These are phyloP conservation scores for Pulicaria dysenterica DNA, from an alignment of 129 eudicot species.

Conservation along the genomic window DNA sequence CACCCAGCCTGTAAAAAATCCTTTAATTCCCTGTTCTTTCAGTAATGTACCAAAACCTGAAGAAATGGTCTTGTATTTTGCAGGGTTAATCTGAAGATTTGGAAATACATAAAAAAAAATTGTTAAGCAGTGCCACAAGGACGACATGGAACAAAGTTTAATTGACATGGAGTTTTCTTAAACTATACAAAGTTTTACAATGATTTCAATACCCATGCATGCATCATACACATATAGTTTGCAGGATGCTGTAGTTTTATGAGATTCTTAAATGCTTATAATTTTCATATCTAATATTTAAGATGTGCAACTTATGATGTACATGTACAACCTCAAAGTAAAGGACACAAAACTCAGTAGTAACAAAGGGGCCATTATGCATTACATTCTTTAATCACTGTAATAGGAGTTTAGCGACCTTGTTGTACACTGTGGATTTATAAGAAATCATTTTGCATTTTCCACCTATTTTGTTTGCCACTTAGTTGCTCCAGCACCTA, in stretches of 20 bases:
- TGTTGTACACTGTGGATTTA: not conserved
- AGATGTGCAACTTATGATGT: no score
- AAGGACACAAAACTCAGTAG: not conserved
- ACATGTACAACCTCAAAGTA: not conserved
- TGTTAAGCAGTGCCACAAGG: not conserved
- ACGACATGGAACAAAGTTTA: not conserved
- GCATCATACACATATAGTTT: constrained; percentile 12
- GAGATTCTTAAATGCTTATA: not conserved
- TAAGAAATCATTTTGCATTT: not conserved
- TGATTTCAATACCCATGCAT: not conserved
- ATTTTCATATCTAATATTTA: no score
- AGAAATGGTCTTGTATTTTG: constrained; percentile 71
- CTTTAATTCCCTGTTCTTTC: constrained; percentile 85
- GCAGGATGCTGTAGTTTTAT: not conserved
- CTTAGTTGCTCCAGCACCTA: not conserved
- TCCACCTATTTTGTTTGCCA: constrained; percentile 7
- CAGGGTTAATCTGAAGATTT: constrained; percentile 69
- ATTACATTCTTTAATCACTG: not conserved
- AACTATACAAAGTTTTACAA: not conserved
- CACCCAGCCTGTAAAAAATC: constrained; percentile 88
- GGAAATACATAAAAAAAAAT: not conserved
- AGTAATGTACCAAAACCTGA: constrained; percentile 74
- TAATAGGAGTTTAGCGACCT: not conserved
- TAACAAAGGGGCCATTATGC: not conserved
- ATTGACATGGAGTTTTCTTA: not conserved